phyloP scores from a whole-genome alignment of 2,329 filamentous ascomycete species.

The Penicillium sp. region DNA sequence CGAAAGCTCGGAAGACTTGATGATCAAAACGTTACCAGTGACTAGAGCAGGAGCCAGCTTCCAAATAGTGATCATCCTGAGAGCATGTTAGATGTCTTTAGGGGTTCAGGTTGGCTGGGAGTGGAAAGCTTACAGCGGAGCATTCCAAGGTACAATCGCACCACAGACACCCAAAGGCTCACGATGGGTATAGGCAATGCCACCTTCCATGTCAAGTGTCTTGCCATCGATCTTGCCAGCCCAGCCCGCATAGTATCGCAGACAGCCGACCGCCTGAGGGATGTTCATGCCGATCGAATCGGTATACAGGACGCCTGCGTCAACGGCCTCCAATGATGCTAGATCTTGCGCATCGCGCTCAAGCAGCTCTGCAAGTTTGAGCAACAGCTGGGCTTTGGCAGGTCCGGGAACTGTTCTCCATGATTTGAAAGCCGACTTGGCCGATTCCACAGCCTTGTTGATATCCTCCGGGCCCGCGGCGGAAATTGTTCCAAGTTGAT shows the following conservation, averaged over 20 bases:
- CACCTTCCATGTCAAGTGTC: constrained; percentile 21
- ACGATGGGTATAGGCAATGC: constrained; percentile 22
- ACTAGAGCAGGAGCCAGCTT: constrained; percentile 64
- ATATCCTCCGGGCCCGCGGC: constrained; percentile 25
- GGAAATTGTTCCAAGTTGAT: constrained; percentile 19
- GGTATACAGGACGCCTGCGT: constrained; percentile 23
- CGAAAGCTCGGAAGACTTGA: constrained; percentile 63
- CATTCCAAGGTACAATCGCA: constrained; percentile 32
- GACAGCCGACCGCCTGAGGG: constrained; percentile 18
- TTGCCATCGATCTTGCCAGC: constrained; percentile 28
- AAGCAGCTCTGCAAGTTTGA: constrained; percentile 27
- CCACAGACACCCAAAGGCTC: constrained; percentile 29
- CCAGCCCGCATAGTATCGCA: constrained; percentile 31
- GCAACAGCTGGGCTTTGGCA: constrained; percentile 16
- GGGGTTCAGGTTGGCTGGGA: background rate
- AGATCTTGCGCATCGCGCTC: constrained; percentile 26
- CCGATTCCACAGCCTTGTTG: constrained; percentile 20
- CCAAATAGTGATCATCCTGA: constrained; percentile 31
- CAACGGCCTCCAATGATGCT: constrained; percentile 24
- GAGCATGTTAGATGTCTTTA: background rate
- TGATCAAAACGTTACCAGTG: constrained; percentile 66
- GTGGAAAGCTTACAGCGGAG: constrained; percentile 20
- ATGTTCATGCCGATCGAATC: constrained; percentile 24
- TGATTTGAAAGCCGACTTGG: constrained; percentile 18
- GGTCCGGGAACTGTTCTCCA: constrained; percentile 23